A percentile compares a stretch with the other conserved stretches of the same genome.
phyloP scores from a whole-genome alignment of 1,139 yeast species.

The Lodderomyces beijingensis region DNA sequence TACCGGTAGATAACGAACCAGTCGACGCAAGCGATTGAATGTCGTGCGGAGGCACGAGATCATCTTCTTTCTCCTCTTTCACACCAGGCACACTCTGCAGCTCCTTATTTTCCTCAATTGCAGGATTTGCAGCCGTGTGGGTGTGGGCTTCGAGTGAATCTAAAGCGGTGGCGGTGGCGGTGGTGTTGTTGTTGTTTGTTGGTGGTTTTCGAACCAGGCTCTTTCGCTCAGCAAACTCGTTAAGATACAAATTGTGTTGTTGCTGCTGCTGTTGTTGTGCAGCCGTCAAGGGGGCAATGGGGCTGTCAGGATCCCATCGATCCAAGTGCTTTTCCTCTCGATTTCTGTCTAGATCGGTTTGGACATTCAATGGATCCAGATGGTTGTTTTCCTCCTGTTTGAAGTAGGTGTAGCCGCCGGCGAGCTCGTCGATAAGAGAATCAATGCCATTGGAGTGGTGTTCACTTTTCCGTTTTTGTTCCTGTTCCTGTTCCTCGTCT shows the following conservation, averaged over 20 bases:
- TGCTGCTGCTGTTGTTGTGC: slow-evolving; percentile 10
- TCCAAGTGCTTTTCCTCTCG: neutral
- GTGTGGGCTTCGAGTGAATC: no score
- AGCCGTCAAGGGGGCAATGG: slow-evolving; percentile 24
- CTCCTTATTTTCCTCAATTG: slow-evolving; percentile 1
- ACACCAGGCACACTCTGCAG: slow-evolving; percentile 3
- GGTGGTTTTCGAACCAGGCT: slow-evolving; percentile 37
- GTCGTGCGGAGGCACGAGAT: slow-evolving; percentile 11
- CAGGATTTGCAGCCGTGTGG: no score
- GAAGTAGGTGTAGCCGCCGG: slow-evolving; percentile 15
- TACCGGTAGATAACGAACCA: slow-evolving; percentile 41
- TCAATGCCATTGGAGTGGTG: slow-evolving; percentile 16
- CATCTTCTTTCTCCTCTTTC: slow-evolving; percentile 6
- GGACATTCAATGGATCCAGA: slow-evolving; percentile 12
- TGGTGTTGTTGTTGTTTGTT: neutral
- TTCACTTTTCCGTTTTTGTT: neutral
- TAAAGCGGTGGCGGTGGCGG: no score
- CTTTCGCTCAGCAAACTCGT: slow-evolving; percentile 25
- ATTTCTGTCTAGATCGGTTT: neutral
- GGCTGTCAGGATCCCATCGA: slow-evolving; percentile 15
- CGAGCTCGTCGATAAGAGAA: slow-evolving; percentile 32
- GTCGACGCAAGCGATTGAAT: slow-evolving; percentile 27
- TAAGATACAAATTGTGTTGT: slow-evolving; percentile 27
- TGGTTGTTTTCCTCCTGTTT: slow-evolving; percentile 3
- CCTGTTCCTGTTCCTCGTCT: slow-evolving; percentile 6